phyloP scores from a whole-genome alignment of 2,329 filamentous ascomycete species.

The Calycina marina region DNA sequence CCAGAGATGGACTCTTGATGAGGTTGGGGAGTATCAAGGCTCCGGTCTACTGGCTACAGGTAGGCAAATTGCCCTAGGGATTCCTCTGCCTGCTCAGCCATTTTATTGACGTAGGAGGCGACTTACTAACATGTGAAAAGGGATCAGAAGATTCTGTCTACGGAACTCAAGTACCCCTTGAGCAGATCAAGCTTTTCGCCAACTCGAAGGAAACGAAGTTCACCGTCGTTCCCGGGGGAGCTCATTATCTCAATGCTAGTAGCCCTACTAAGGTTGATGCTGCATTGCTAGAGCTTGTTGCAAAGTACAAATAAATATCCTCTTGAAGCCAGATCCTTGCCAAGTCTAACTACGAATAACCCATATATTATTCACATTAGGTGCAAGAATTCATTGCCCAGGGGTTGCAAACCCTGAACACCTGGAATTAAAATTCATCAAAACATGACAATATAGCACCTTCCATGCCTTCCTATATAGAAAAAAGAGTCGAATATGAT shows the following conservation, averaged over 20 bases:
- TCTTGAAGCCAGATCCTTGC: too few relatives aligned
- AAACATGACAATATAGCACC: too few relatives aligned
- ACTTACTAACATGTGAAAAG: conserved; percentile 18
- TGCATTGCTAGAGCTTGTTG: conserved; percentile 27
- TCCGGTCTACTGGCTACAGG: conserved; percentile 37
- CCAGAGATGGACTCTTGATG: conserved; percentile 31
- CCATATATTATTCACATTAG: too few relatives aligned
- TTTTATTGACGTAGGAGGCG: too few relatives aligned
- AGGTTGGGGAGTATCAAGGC: conserved; percentile 32
- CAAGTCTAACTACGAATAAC: too few relatives aligned
- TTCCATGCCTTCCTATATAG: too few relatives aligned
- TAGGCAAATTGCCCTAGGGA: conserved; percentile 15
- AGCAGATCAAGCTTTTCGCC: conserved; percentile 36
- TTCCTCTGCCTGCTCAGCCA: background rate
- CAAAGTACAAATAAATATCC: conserved; percentile 7
- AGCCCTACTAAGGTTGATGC: conserved; percentile 31
- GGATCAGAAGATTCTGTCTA: conserved; percentile 31
- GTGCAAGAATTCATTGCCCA: too few relatives aligned
- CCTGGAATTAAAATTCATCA: too few relatives aligned
- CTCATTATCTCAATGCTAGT: conserved; percentile 35
- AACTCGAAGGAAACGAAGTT: conserved; percentile 30
- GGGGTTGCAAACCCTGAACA: too few relatives aligned
- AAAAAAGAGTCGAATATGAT: too few relatives aligned
- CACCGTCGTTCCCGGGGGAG: conserved; percentile 29
- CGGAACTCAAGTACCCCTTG: conserved; percentile 25